Evolutionary conservation across 2,329 filamentous ascomycete genomes (phyloP).

Genomic region (Cercospora berteroae): DNA sequence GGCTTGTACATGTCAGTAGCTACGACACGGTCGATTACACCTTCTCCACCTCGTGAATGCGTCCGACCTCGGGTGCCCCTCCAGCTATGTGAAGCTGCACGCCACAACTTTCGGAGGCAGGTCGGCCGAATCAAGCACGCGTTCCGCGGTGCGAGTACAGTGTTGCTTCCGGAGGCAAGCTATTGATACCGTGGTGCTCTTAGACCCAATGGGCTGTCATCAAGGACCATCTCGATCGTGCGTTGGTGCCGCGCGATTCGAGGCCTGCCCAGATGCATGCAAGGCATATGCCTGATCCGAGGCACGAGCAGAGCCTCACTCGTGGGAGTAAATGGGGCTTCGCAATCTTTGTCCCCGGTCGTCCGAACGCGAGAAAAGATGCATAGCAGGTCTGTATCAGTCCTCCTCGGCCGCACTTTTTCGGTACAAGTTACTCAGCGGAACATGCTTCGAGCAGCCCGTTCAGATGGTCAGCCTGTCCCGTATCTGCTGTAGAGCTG

Average conservation of each 20-base stretch:
- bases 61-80: background rate
- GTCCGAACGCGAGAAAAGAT: background rate
- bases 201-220: background rate
- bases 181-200: background rate
- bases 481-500: background rate
- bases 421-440: too few species aligned
- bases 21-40: background rate
- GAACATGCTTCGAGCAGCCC: background rate
- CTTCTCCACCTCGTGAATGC: background rate
- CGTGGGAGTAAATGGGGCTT: background rate
- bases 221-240: background rate
- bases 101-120: background rate
- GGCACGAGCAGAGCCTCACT: background rate
- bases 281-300: background rate
- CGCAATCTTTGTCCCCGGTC: background rate
- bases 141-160: background rate
- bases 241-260: background rate
- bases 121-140: background rate
- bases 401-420: background rate
- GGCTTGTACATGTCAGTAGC: background rate
- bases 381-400: background rate
- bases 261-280: background rate
- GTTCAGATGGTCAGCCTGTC: background rate
- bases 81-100: background rate
- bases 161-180: background rate